These are phyloP conservation scores for Tillandsia fasciculata DNA, from an alignment of 176 grass and related monocot genomes.

Conservation along the genomic window DNA sequence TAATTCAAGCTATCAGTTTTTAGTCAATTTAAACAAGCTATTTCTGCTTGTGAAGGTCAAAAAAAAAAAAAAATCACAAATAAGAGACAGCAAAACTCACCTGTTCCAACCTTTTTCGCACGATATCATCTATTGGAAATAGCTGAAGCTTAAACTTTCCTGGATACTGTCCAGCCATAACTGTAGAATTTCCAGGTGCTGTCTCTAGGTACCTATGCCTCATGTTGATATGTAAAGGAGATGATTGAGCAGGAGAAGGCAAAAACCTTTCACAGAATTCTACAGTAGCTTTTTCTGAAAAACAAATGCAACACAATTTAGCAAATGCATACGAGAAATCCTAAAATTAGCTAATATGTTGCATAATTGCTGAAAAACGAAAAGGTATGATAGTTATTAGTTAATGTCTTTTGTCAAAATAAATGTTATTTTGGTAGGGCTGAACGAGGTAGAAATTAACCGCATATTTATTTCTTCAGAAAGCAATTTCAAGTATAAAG, in stretches of 20 bases:
- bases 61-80: constrained; percentile 5
- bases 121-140: constrained; percentile 65
- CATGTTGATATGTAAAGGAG: constrained; percentile 6
- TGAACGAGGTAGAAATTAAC: too few species aligned
- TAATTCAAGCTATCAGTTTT: background rate
- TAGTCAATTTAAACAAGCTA: background rate
- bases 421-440: too few species aligned
- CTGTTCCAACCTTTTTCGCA: constrained; percentile 55
- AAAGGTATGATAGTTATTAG: background rate
- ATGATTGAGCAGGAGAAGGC: constrained; percentile 20
- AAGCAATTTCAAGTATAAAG: too few species aligned
- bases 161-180: constrained; percentile 23
- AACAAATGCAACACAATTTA: background rate
- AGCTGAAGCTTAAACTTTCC: constrained; percentile 86
- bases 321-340: background rate
- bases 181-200: constrained; percentile 19
- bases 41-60: background rate
- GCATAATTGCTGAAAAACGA: background rate
- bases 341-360: background rate
- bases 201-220: constrained; percentile 16
- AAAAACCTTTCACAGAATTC: constrained; percentile 16
- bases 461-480: too few species aligned
- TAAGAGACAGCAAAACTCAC: constrained; percentile 26
- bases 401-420: too few species aligned
- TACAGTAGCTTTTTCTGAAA: constrained; percentile 42